Evolutionary conservation across 2,329 filamentous ascomycete genomes (phyloP), one percentile per base, ranked within the genome.

Genomic region (Trichothecium sympodiale): DNA sequence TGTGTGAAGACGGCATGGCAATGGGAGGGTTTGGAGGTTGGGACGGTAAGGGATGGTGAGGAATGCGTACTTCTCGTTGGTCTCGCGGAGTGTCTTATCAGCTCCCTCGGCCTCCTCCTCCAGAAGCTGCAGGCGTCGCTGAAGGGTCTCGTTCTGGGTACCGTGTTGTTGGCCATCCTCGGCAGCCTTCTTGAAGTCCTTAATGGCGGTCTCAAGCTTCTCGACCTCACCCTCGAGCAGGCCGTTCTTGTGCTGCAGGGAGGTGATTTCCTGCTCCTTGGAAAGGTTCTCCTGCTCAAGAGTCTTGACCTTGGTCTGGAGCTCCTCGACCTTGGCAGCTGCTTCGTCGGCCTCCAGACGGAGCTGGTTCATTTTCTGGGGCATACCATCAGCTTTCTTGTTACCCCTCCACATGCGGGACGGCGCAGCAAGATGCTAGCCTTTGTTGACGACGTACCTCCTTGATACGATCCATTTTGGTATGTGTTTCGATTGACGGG

Each of bases 181-280:
- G 56, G 84, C 85, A 46, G 80, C 69, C 57, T 80, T 80, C 77
- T 98, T 98, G 61, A 81, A 75, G 49, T 93, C 84, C 67, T 86
- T 85, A 61, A 94, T 74, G 52, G 71, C 67, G 45, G 65, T 63
- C 71, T 96, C 91, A 46, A 94, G 73, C 73, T 94, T 94, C 69
- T 95, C 89, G 49, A 94, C 80, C 60, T 96, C 87, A 44, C 61
- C 52, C 69, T 96, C 91, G 41, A 96, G 81, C 42, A 94, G 72
- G 54, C 79, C 77, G 68, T 94, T 95, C 72, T 89, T 93, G 80
- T 96, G 89, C 59, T 82, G 78, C 54, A 96, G 77, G 36, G 91
- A 96, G 48, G 84, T 93, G 63, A 96, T 94, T 62, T 96, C 89
- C 66, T 96, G 88, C 70, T 96, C 91, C 72, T 96, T 96, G 58